Percentiles rank a stretch among this genome's conserved stretches.
These are phyloP conservation scores for Ceratocystis albifundus DNA, from an alignment of 2,329 filamentous ascomycete genomes.

Conservation along the genomic window DNA sequence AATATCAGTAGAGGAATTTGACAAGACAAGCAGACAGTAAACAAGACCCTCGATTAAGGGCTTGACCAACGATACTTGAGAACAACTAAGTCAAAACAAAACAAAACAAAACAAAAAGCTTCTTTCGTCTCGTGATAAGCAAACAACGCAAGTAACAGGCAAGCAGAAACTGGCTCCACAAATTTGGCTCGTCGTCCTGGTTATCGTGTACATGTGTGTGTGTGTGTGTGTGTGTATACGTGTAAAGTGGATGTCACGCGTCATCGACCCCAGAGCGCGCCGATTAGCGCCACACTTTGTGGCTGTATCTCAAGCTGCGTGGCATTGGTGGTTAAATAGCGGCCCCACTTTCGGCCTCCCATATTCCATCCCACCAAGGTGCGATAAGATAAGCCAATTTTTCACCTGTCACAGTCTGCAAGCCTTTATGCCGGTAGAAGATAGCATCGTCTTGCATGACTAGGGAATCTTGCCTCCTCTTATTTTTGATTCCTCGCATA, in stretches of 20 bases:
- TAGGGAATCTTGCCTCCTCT: not conserved
- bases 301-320: not conserved
- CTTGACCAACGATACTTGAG: no score
- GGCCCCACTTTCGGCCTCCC: constrained; percentile 19
- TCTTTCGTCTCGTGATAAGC: not conserved
- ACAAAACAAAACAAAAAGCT: no score
- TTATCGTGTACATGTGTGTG: constrained; percentile 13
- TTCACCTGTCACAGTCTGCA: constrained; percentile 14
- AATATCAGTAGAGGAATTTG: not conserved
- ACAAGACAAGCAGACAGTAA: not conserved
- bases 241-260: constrained; percentile 19
- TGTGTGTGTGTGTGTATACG: constrained; percentile 12
- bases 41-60: not conserved
- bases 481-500: not conserved
- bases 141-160: not conserved
- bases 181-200: not conserved
- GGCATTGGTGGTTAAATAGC: no score
- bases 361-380: constrained; percentile 8
- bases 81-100: no score
- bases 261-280: not conserved
- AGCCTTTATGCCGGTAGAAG: not conserved
- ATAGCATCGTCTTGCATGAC: not conserved
- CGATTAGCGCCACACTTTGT: not conserved
- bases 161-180: not conserved
- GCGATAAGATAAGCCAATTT: constrained; percentile 24